Evolutionary conservation across 257 asterid genomes (phyloP), one percentile per base, ranked within the genome.

Genomic region (Nicotiana paniculata): DNA sequence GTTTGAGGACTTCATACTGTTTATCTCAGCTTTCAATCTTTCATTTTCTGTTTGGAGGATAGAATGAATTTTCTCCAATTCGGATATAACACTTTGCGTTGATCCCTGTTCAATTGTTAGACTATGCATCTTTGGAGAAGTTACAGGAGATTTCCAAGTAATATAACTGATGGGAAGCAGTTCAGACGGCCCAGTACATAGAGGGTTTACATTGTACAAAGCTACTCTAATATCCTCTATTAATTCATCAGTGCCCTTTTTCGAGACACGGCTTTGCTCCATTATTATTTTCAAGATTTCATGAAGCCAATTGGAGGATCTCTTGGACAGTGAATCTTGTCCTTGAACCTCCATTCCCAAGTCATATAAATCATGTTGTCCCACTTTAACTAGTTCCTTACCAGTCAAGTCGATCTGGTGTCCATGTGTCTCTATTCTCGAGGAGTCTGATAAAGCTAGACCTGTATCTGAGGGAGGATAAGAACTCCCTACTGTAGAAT

Each of bases 81-180:
- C 92, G 30, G 85, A 63, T 94, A 90, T 92, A 37, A 92, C 85
- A 11, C 82, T 89, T 32, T 86, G 91, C 55, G 86, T 84, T 1
- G 93, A 87, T 57, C 88, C 97, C 68, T 84, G 88, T 35, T 86
- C 90, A 51, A 77, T 70, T 0, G 88, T 88, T 15, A 90, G 86
- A 84, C 37, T 13, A 43, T 12, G 21, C 21, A 24, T 72, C 61
- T 72, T 72, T 6, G 93, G 96, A 84, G 96, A 88, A 54, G 90
- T 61, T 55, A 83, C 48, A 1, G 94, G 91, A 59, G 97, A 91
- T 87, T 87, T 91, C 98, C 98, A 93, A 5, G 92, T 83, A 26
- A 92, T 77, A 51, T 89, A 90, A 57, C 87, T 85, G 46, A 93
- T 79, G 6, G 94, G 94, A 69, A 26, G 90, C 80, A 79, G 48